Conservation (phyloP, 176 grass and related monocot species). For the Carex littledalei region DNA sequence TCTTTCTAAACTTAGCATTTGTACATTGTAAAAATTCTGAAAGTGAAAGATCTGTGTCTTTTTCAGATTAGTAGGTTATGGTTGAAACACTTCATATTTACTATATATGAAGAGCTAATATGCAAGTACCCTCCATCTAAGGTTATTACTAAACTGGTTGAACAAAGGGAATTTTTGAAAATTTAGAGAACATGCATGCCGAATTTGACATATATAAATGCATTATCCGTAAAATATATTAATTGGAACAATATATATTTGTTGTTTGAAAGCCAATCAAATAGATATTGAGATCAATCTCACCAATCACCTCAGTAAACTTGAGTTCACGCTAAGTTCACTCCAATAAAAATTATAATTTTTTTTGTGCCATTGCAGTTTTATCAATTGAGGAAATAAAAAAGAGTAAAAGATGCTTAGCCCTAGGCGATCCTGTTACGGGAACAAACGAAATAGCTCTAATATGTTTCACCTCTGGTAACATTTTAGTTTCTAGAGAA, state of each 20-base stretch:
- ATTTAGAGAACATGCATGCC: background rate
- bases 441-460: constrained; percentile 44
- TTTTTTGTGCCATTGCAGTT: constrained; percentile 37
- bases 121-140: no score
- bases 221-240: background rate
- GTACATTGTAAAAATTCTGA: background rate
- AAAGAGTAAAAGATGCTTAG: constrained; percentile 7
- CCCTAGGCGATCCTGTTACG: constrained; percentile 19
- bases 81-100: no score
- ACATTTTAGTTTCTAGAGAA: background rate
- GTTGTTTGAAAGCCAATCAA: background rate
- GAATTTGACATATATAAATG: background rate
- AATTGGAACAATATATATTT: background rate
- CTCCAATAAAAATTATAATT: background rate
- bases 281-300: background rate
- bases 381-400: constrained; percentile 27
- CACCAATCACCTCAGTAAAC: no score
- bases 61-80: no score
- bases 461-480: constrained; percentile 99
- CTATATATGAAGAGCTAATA: no score
- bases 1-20: background rate
- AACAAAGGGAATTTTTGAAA: background rate
- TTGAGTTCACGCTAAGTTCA: background rate
- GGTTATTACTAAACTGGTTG: background rate
- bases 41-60: no score